Evolutionary conservation across 768 basidiomycete species (phyloP), one percentile per base, ranked within the genome.

Genomic region (Amanita exitialis): DNA sequence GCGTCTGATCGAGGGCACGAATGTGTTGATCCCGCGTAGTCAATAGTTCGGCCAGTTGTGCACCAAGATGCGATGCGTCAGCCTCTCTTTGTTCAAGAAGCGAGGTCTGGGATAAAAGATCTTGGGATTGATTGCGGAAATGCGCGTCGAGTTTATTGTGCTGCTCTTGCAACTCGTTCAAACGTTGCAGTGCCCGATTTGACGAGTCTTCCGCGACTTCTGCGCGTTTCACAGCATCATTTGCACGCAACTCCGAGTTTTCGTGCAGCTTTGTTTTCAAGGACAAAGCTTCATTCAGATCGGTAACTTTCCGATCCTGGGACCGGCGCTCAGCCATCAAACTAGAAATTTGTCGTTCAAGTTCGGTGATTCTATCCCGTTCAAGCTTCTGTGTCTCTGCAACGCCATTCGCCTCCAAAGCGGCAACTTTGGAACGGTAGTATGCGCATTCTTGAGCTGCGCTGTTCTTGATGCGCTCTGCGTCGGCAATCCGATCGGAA

Each of bases 401-500:
- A 8, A 83, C 76, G 15, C 80, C 77, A 39, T 77, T 74, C 1
- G 77, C 68, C 63, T 98, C 96, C 46, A 90, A 67, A 0, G 95
- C 92, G 2, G 82, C 77, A n/a, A 95, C 71, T 68, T 98, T 97
- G 43, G 94, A 90, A 45, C 94, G 90, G 63, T 93, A 96, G 69
- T 87, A 97, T 1, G 93, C 90, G 2, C 94, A 88, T 66, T 99
- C 96, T 65, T 98, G 90, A 6, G 88, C 68, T 1, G 96, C 96
- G 38, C 79, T 83, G 6, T 74, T 64, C 54, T 86, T 84, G 55
- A 82, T 67, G 46, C 86, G 79, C 56, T 94, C 90, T 0, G 89
- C 86, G 47, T 91, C 87, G 3, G 79, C 73, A 8, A 96, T 65
- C 36, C 82, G 83, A 38, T 89, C 83, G 2, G 92, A 90, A 2